A percentile compares a stretch with the other conserved stretches of the same genome.
Evolutionary conservation across 108 stramenopile genomes (phyloP).

Genomic region (Hondaea fermentalgiana): DNA sequence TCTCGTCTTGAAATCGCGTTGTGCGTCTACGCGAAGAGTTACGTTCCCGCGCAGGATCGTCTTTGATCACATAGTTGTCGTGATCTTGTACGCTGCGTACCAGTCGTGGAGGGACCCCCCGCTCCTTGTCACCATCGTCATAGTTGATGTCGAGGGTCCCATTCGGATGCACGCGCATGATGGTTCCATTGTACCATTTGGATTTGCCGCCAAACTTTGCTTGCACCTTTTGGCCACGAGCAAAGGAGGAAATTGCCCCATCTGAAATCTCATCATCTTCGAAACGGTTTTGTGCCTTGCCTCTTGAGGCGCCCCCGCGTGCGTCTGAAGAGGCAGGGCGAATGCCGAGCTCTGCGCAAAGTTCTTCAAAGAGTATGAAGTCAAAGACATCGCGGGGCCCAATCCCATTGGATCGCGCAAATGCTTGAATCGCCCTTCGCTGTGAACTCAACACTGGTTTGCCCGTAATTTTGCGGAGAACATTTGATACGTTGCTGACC

Average conservation of each 20-base stretch:
- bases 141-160: conserved; percentile 46
- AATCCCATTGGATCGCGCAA: background rate
- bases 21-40: background rate
- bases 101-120: background rate
- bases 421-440: background rate
- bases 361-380: background rate
- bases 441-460: background rate
- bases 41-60: background rate
- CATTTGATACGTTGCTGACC: background rate
- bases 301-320: background rate
- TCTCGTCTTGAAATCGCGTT: too few relatives aligned
- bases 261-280: background rate
- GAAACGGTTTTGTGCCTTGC: background rate
- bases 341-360: background rate
- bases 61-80: conserved; percentile 1
- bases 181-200: conserved; percentile 34
- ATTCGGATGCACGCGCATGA: conserved; percentile 28
- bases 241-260: background rate
- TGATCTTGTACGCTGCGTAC: background rate
- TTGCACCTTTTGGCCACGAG: conserved; percentile 30
- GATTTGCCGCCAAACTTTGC: conserved; percentile 26
- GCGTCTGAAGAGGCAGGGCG: background rate
- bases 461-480: background rate
- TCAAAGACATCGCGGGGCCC: background rate
- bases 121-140: conserved; percentile 32